Evolutionary conservation across 768 basidiomycete species (phyloP), one percentile per base, ranked within the genome.

Genomic region (Lentinus brumalis): DNA sequence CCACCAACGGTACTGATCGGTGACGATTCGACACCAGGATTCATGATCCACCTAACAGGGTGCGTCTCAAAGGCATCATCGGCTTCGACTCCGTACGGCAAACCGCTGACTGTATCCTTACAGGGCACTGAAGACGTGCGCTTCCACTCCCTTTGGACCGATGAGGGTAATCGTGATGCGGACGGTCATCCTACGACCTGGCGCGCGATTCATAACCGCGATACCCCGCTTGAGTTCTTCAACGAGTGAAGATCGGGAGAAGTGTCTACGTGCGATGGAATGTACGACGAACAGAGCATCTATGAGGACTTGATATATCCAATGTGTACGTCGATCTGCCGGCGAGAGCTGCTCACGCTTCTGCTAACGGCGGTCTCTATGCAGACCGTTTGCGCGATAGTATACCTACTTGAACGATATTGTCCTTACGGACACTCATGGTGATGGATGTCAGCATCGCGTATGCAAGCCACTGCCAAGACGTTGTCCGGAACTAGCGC

Each of bases 11-110:
- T 2, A 56, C 50, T 26, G 46, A 15, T 26, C 18, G 26, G 10
- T 21, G 10, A 42, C 57, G 39, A 52, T 57, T 21, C 46, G 56
- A 42, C 38, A 49, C 67, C 46, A 89, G 89, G 66, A 87, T 91
- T 64, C 88, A 91, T 68, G 88, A 90, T 67, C 86, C 89, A 53
- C 88, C 86, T 2, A 87, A 88, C 76, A 79, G 82, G 72, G 89
- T 86, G 71, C 59, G 80, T 52, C 12, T 21, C 15, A 14, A 12
- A 21, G 15, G 15, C 30, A 26, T 26, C 21, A 26, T 26, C 21
- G 21, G 21, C 21, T 26, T 26, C 21, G 21, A 26, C 21, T 26
- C 21, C 21, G 21, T 26, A 26, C 21, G 1, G 21, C 21, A 26
- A 26, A 26, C 21, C 46, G 46, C 21, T 49, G 46, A 49, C 26